A percentile compares a stretch with the other conserved stretches of the same genome.
Conservation (phyloP, 2,329 filamentous ascomycete species). For the Elsinoe necatrix region DNA sequence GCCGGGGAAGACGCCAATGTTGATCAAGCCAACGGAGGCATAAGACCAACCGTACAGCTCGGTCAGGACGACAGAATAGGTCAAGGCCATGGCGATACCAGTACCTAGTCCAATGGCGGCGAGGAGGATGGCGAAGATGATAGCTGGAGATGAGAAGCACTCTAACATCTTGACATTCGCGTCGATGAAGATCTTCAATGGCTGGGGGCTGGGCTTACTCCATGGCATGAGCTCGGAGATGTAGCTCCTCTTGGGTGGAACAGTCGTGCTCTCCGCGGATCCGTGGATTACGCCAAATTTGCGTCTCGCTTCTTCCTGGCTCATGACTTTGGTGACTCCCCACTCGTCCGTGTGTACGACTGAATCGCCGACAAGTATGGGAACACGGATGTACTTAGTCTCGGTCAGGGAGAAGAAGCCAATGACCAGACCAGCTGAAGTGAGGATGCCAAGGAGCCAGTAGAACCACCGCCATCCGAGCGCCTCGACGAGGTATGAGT, state of each 20-base stretch:
- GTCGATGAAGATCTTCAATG: slow-evolving; percentile 16
- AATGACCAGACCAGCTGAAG: slow-evolving; percentile 31
- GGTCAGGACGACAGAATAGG: slow-evolving; percentile 32
- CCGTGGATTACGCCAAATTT: slow-evolving; percentile 15
- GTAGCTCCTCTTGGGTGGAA: slow-evolving; percentile 17
- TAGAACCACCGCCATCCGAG: slow-evolving; percentile 38
- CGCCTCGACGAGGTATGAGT: slow-evolving; percentile 31
- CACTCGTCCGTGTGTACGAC: slow-evolving; percentile 35
- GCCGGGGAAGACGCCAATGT: slow-evolving; percentile 22
- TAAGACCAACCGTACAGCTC: slow-evolving; percentile 29
- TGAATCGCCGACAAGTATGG: slow-evolving; percentile 29
- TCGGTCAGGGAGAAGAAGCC: slow-evolving; percentile 36
- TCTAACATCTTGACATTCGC: slow-evolving; percentile 28
- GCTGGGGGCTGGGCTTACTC: slow-evolving; percentile 17
- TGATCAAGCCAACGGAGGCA: slow-evolving; percentile 23
- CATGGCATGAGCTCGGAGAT: slow-evolving; percentile 19
- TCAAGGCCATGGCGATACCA: slow-evolving; percentile 33
- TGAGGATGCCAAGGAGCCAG: slow-evolving; percentile 33
- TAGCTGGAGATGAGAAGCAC: slow-evolving; percentile 32
- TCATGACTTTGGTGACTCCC: slow-evolving; percentile 31
- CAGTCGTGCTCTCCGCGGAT: background rate
- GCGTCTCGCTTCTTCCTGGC: slow-evolving; percentile 26
- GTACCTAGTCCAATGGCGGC: slow-evolving; percentile 33
- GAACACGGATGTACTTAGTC: slow-evolving; percentile 32
- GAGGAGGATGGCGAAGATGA: slow-evolving; percentile 33